Percentiles rank a stretch among this genome's conserved stretches.
Conservation (phyloP, 1,284 basidiomycete species). For the Ustilago vetiveriae region DNA sequence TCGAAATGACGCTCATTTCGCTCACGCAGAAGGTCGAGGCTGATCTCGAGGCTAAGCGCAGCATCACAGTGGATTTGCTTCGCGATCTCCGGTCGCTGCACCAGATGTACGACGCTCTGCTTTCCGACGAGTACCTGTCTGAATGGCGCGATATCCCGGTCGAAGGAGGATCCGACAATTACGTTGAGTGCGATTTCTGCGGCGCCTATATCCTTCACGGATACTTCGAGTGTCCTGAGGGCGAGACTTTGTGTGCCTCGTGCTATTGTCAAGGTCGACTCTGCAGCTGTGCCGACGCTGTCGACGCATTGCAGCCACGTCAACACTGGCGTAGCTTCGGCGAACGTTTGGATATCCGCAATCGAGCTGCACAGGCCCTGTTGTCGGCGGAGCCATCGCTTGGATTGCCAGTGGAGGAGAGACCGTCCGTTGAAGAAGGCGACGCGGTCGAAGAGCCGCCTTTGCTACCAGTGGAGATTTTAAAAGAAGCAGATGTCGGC, state of each 20-base stretch:
- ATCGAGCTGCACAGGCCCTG: constrained; percentile 16
- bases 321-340: constrained; percentile 36
- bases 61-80: neutral
- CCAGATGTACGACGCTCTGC: constrained; percentile 34
- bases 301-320: constrained; percentile 18
- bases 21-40: constrained; percentile 7
- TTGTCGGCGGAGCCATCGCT: constrained; percentile 10
- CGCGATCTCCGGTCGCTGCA: constrained; percentile 24
- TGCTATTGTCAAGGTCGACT: constrained; percentile 45
- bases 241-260: constrained; percentile 37
- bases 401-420: neutral
- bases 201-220: constrained; percentile 38
- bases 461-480: constrained; percentile 5
- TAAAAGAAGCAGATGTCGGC: constrained; percentile 16
- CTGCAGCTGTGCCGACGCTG: constrained; percentile 25
- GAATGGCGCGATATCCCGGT: constrained; percentile 27
- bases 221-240: constrained; percentile 35
- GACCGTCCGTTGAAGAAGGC: neutral
- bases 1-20: constrained; percentile 27
- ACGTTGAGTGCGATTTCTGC: constrained; percentile 51
- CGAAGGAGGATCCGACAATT: constrained; percentile 24
- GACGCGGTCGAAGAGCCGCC: constrained; percentile 9
- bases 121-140: constrained; percentile 30
- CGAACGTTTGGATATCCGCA: constrained; percentile 34
- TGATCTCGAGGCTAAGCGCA: neutral